A percentile compares a stretch with the other conserved stretches of the same genome.
These are phyloP conservation scores for Trichosporon coremiiforme DNA, from an alignment of 1,284 basidiomycete species.

Conservation along the genomic window DNA sequence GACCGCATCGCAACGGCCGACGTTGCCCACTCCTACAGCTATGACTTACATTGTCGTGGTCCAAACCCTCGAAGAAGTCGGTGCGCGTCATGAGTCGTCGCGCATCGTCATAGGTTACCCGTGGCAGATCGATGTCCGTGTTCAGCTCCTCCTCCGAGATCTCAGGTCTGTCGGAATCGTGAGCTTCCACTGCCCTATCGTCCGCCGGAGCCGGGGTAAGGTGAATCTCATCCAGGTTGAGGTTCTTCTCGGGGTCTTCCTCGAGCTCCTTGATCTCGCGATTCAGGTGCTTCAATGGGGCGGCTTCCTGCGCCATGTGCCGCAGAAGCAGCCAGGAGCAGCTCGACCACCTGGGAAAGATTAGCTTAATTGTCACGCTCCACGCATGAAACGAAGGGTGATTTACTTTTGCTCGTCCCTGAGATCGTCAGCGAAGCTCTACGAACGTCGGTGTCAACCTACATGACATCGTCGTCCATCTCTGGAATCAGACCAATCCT, in stretches of 20 bases:
- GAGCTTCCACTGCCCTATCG: constrained; percentile 18
- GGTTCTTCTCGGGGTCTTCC: neutral
- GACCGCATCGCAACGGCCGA: neutral
- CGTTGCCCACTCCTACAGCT: neutral
- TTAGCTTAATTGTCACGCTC: neutral
- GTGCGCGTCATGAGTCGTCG: constrained; percentile 74
- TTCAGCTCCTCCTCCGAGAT: constrained; percentile 29
- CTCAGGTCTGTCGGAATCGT: neutral
- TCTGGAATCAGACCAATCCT: constrained; percentile 68
- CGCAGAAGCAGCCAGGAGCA: constrained; percentile 73
- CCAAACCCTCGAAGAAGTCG: constrained; percentile 68
- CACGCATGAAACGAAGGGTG: neutral
- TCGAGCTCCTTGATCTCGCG: neutral
- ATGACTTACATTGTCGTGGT: constrained; percentile 53
- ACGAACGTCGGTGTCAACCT: constrained; percentile 27
- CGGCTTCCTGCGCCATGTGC: constrained; percentile 62
- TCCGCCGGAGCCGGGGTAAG: constrained; percentile 21
- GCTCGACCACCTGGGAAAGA: constrained; percentile 49
- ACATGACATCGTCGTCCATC: constrained; percentile 82
- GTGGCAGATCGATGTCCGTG: constrained; percentile 44
- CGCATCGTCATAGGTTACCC: constrained; percentile 53
- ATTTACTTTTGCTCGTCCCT: constrained; percentile 72
- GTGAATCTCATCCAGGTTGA: constrained; percentile 20
- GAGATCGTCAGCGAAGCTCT: constrained; percentile 23
- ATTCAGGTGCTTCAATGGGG: constrained; percentile 19